These are phyloP conservation scores for Debaryomyces psychrophilus DNA, from an alignment of 1,139 yeast genomes.

Conservation along the genomic window DNA sequence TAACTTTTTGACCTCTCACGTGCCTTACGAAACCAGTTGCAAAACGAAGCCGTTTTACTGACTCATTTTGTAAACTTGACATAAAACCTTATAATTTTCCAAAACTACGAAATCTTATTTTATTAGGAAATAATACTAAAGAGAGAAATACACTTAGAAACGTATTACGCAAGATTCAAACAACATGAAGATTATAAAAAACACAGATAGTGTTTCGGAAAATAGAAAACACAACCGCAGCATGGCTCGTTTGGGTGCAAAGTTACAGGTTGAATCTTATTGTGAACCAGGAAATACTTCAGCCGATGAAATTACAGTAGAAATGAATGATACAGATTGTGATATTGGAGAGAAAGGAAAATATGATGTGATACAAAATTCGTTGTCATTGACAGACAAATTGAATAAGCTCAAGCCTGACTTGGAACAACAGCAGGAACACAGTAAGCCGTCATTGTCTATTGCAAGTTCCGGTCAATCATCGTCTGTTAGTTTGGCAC, in stretches of 20 bases:
- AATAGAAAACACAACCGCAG: not conserved
- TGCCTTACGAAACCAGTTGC: conserved; percentile 4
- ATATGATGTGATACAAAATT: not conserved
- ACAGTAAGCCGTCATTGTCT: not conserved
- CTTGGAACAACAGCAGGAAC: not conserved
- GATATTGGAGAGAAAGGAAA: not conserved
- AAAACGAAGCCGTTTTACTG: conserved; percentile 4
- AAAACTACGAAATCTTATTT: too few species aligned
- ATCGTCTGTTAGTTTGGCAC: conserved; percentile 11
- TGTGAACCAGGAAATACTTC: not conserved
- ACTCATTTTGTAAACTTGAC: conserved; percentile 9
- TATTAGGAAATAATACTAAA: not conserved
- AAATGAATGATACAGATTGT: conserved; percentile 12
- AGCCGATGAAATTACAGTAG: conserved; percentile 12
- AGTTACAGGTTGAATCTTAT: not conserved
- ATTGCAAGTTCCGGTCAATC: conserved; percentile 1
- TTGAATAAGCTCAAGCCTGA: not conserved
- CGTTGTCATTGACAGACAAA: not conserved
- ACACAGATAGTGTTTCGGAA: not conserved
- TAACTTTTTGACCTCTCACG: conserved; percentile 1
- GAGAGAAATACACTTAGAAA: too few species aligned
- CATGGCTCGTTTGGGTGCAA: not conserved
- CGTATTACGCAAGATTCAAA: too few species aligned
- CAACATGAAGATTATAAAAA: not conserved
- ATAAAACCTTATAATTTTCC: not conserved